These are phyloP conservation scores for Eragrostis nindensis DNA, from an alignment of 176 grass and related monocot species.

Conservation along the genomic window DNA sequence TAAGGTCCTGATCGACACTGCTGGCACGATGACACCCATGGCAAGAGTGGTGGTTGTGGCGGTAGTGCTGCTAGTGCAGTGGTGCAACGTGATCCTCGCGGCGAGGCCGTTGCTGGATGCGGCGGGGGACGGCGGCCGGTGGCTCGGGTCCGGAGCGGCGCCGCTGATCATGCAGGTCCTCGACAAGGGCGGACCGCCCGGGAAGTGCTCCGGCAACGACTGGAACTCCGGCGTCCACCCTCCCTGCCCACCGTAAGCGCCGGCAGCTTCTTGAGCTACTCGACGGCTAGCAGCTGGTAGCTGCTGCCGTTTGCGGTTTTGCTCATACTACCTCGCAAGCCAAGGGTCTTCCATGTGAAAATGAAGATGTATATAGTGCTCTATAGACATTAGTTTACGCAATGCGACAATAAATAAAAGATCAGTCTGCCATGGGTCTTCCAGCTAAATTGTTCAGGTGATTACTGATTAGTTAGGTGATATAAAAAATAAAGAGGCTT, in stretches of 20 bases:
- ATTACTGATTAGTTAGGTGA: no score
- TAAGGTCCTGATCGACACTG: background rate
- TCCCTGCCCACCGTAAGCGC: background rate
- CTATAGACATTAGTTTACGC: background rate
- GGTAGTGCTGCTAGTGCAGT: slow-evolving; percentile 21
- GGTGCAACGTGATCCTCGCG: slow-evolving; percentile 1
- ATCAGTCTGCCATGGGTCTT: background rate
- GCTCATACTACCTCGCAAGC: no score
- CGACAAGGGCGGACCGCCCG: background rate
- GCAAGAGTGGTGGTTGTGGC: background rate
- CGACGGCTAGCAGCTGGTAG: no score
- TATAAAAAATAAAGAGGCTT: no score
- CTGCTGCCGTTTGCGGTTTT: no score
- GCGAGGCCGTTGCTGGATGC: slow-evolving; percentile 20
- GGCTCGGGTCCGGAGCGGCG: background rate
- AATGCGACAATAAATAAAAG: background rate
- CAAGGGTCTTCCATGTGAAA: background rate
- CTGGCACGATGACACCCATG: background rate
- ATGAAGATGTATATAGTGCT: background rate
- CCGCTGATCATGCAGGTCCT: slow-evolving; percentile 4
- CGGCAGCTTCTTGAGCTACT: no score
- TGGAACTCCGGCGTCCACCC: background rate
- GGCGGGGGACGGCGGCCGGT: background rate
- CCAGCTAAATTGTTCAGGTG: background rate
- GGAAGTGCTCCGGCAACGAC: background rate